phyloP scores from a whole-genome alignment of 2,329 filamentous ascomycete genomes.

The Alternaria brassicae region DNA sequence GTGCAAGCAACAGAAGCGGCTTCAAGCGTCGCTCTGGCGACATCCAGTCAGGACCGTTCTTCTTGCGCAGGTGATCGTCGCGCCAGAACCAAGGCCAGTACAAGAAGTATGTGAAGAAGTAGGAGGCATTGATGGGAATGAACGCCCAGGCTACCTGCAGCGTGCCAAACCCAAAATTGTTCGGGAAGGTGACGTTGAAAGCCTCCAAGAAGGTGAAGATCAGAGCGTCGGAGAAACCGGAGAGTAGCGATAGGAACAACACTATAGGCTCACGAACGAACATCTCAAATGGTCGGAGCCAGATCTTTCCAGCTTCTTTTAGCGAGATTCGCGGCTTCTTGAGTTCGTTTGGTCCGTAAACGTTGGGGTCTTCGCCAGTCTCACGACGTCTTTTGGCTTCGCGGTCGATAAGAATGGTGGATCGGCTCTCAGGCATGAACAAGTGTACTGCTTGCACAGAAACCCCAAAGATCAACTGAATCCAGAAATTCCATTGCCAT shows the following conservation, averaged over 20 bases:
- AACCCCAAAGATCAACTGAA: constrained; percentile 79
- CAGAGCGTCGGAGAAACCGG: constrained; percentile 75
- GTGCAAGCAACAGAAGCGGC: constrained; percentile 67
- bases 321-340: constrained; percentile 34
- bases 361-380: constrained; percentile 62
- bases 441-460: constrained; percentile 71
- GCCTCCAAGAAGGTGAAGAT: constrained; percentile 81
- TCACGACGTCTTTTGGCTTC: constrained; percentile 77
- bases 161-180: constrained; percentile 67
- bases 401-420: constrained; percentile 75
- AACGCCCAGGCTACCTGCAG: constrained; percentile 65
- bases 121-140: constrained; percentile 63
- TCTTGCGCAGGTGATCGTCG: constrained; percentile 50
- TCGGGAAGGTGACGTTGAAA: constrained; percentile 69
- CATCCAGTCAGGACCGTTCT: constrained; percentile 54
- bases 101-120: constrained; percentile 66
- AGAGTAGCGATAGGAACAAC: constrained; percentile 71
- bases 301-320: constrained; percentile 55
- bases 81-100: constrained; percentile 60
- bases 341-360: constrained; percentile 78
- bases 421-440: constrained; percentile 74
- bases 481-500: constrained; percentile 83
- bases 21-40: constrained; percentile 68
- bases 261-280: constrained; percentile 78
- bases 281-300: constrained; percentile 66